Evolutionary conservation across 257 asterid species (phyloP), one percentile per base, ranked within the genome.

Genomic region (Lavandula angustifolia): DNA sequence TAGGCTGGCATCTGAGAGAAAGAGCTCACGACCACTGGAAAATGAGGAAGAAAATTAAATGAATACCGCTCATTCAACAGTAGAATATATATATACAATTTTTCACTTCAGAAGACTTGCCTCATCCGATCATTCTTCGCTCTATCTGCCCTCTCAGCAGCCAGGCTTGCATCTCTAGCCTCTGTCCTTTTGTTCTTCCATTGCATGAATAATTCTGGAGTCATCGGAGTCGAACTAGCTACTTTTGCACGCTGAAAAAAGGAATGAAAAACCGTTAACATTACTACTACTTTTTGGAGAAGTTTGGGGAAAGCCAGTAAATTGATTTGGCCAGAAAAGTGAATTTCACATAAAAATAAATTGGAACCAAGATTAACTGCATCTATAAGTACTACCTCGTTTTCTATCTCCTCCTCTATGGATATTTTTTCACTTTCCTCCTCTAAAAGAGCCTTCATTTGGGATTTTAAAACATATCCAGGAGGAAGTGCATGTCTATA

Each of bases 41-140:
- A 54, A 58, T 29, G 55, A 61, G 32, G 35, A 62, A 49, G 70
- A 60, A 44, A 74, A 31, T 66, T 46, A 43, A 60, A 59, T 69
- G 52, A 64, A 64, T 58, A 76, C 34, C 38, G 47, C n/a, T 12
- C 51, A 12, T 9, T 60, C 44, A 52, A 32, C 27, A 42, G 16
- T 12, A 47, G 4, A 58, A 47, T 22, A 22, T 22, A 22, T 22
- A 22, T 22, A 22, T 29, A 22, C 52, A 17, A 51, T 16, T 43
- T 57, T 61, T 48, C 60, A 40, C 6, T 16, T 9, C 16, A 59
- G 60, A 53, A 54, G 49, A 60, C 74, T 66, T 62, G 84, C 99
- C 99, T 94, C 99, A 90, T 87, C 53, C 99, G 90, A 75, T 94
- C 99, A 71, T 87, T 87, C 85, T 94, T 94, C 69, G 96, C 99